Conservation (phyloP, 495 filamentous ascomycete species). For the Hypoxylon lenormandii region DNA sequence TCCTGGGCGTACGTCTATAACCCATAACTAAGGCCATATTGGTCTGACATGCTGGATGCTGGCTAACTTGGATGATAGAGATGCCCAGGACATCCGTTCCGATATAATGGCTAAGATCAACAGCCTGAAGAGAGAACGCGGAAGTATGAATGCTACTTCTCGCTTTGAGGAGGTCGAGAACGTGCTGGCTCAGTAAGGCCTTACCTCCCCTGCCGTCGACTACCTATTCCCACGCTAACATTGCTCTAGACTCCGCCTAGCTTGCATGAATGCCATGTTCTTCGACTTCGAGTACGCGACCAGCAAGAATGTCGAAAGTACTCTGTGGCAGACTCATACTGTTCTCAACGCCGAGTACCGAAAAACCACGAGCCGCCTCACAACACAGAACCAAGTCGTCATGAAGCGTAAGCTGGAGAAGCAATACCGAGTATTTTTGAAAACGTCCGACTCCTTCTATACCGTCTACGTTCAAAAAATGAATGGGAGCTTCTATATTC, state of each 20-base stretch:
- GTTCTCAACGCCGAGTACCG: slow-evolving; percentile 81
- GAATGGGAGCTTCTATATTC: slow-evolving; percentile 76
- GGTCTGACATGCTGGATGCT: slow-evolving; percentile 16
- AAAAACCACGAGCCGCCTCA: slow-evolving; percentile 64
- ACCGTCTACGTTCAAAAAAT: slow-evolving; percentile 82
- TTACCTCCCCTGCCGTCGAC: slow-evolving; percentile 29
- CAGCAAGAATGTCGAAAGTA: slow-evolving; percentile 70
- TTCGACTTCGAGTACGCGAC: slow-evolving; percentile 77
- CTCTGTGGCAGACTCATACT: slow-evolving; percentile 82
- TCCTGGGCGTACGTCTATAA: slow-evolving; percentile 48
- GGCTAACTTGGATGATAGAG: slow-evolving; percentile 39
- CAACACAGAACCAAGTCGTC: slow-evolving; percentile 70
- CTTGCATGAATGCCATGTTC: slow-evolving; percentile 78
- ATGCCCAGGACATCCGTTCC: slow-evolving; percentile 50
- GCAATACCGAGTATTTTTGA: slow-evolving; percentile 84
- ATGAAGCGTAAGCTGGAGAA: slow-evolving; percentile 82
- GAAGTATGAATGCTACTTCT: slow-evolving; percentile 41
- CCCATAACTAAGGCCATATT: background rate
- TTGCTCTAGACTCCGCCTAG: slow-evolving; percentile 71
- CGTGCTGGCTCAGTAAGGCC: slow-evolving; percentile 50
- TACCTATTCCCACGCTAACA: slow-evolving; percentile 35
- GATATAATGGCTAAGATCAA: slow-evolving; percentile 45
- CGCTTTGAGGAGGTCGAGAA: slow-evolving; percentile 49
- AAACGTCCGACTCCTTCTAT: slow-evolving; percentile 87
- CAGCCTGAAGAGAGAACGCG: slow-evolving; percentile 44